Evolutionary conservation across 495 filamentous ascomycete species (phyloP).

Genomic region (Aspergillus sparsus): DNA sequence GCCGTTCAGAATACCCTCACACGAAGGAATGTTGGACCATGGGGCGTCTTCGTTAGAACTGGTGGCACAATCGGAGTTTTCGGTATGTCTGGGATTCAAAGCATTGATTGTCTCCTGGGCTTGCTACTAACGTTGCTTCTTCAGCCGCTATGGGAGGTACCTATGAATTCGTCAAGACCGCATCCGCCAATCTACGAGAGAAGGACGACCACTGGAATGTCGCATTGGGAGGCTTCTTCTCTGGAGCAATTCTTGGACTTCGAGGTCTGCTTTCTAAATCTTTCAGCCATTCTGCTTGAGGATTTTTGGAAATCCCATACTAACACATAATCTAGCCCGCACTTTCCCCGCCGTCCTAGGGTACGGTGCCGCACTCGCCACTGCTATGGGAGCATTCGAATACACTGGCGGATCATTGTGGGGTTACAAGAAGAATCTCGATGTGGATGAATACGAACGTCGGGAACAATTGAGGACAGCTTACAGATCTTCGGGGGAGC

Average conservation of each 20-base stretch:
- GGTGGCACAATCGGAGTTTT: conserved; percentile 67
- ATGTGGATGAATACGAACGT: conserved; percentile 76
- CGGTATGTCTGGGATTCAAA: conserved; percentile 47
- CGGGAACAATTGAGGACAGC: conserved; percentile 75
- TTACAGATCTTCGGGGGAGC: conserved; percentile 72
- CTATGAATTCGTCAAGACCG: conserved; percentile 73
- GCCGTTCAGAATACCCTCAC: conserved; percentile 83
- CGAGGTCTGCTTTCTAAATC: conserved; percentile 48
- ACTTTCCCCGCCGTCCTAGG: conserved; percentile 80
- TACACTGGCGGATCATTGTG: conserved; percentile 71
- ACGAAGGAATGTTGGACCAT: conserved; percentile 73
- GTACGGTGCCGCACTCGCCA: conserved; percentile 65
- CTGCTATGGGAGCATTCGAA: conserved; percentile 67
- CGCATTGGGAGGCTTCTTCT: conserved; percentile 72
- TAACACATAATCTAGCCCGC: conserved; percentile 53
- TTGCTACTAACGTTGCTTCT: conserved; percentile 27
- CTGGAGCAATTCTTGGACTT: conserved; percentile 67
- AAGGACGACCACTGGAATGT: conserved; percentile 71
- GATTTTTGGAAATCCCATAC: not conserved
- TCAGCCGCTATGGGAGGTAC: conserved; percentile 77
- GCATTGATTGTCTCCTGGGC: not conserved
- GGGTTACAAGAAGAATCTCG: conserved; percentile 56
- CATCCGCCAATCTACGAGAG: conserved; percentile 75
- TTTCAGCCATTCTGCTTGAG: not conserved
- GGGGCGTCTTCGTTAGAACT: conserved; percentile 72